phyloP scores from a whole-genome alignment of 352 stramenopile species.

The Nannochloropsis limnetica region DNA sequence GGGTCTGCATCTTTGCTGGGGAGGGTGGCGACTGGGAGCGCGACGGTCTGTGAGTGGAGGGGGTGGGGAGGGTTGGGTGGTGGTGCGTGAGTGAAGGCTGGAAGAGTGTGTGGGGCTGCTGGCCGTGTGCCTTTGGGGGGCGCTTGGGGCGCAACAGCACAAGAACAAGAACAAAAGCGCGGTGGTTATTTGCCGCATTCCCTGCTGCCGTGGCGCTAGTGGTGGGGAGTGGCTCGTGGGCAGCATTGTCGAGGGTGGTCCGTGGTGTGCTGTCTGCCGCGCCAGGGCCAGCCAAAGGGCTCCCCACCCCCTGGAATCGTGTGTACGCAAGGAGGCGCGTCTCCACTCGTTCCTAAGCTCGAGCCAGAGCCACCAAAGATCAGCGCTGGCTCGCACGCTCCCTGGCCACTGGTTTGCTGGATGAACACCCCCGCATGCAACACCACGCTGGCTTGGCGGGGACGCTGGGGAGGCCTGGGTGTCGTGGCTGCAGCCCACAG shows the following conservation, averaged over 20 bases:
- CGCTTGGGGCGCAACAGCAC: not conserved
- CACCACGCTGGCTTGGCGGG: not conserved
- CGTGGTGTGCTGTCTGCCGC: not conserved
- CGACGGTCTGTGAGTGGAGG: not conserved
- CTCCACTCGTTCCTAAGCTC: not conserved
- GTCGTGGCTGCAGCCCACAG: not conserved
- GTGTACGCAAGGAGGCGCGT: not conserved
- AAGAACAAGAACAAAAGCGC: slow-evolving; percentile 29
- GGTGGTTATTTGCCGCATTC: not conserved
- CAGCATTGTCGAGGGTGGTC: not conserved
- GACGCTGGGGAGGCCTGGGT: not conserved
- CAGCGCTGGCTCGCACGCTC: not conserved
- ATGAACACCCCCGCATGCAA: not conserved
- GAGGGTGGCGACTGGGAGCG: not conserved
- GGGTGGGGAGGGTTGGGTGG: not conserved
- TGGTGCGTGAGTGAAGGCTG: not conserved
- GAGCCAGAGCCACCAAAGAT: not conserved
- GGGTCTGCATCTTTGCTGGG: slow-evolving; percentile 15
- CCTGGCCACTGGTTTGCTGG: not conserved
- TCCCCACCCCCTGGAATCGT: not conserved
- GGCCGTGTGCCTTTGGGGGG: not conserved
- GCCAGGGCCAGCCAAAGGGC: not conserved
- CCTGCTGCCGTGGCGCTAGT: not conserved
- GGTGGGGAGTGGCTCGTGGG: not conserved
- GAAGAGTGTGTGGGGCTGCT: not conserved